Conservation (phyloP, 345 rosid genomes). For the Ceriops zippeliana region DNA sequence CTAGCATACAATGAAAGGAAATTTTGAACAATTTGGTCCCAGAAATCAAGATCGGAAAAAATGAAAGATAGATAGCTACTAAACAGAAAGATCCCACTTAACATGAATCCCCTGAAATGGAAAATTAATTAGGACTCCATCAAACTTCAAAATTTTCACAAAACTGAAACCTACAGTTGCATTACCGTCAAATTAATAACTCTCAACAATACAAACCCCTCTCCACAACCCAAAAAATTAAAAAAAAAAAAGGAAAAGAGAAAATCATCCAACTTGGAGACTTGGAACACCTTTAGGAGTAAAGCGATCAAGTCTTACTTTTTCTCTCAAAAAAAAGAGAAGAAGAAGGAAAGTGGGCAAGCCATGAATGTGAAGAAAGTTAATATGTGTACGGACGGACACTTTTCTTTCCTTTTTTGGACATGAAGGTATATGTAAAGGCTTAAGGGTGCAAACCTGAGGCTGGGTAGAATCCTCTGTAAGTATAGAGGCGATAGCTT, state of each 20-base stretch:
- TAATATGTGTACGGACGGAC: too few species aligned
- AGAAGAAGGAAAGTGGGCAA: background rate
- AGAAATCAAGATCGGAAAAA: too few species aligned
- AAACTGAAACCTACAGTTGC: too few species aligned
- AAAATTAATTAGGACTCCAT: too few species aligned
- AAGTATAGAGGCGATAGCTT: constrained; percentile 4
- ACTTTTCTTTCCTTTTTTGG: background rate
- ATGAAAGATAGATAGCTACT: too few species aligned
- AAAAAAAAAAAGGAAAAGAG: background rate
- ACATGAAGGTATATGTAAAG: background rate
- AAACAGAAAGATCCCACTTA: too few species aligned
- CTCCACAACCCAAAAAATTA: background rate
- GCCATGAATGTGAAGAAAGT: background rate
- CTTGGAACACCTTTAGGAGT: background rate
- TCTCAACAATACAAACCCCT: too few species aligned
- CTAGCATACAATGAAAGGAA: background rate
- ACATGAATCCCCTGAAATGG: too few species aligned
- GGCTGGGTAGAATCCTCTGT: constrained; percentile 15
- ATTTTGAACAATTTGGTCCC: background rate
- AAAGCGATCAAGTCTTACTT: background rate
- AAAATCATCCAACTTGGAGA: background rate
- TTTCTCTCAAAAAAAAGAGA: background rate
- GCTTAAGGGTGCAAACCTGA: background rate
- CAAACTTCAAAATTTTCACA: too few species aligned
- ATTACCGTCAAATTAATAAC: too few species aligned